Percentiles rank a stretch among this genome's conserved stretches.
phyloP scores from a whole-genome alignment of 208 protist species.

The Strigomonas oncopelti region DNA sequence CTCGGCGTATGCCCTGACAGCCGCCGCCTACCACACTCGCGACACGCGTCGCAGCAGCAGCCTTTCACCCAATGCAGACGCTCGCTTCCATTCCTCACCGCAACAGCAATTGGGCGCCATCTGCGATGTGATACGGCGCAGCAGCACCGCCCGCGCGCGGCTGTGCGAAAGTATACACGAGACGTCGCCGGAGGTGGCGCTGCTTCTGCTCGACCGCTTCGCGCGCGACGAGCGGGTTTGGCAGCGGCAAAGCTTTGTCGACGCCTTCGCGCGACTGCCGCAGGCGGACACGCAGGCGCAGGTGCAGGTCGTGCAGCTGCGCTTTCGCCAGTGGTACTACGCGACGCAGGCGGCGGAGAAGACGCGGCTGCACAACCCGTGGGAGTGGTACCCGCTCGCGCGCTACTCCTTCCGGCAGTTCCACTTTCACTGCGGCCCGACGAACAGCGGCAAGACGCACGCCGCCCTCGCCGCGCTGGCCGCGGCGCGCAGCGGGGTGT shows the following conservation, averaged over 20 bases:
- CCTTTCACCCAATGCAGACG: too few relatives aligned
- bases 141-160: slow-evolving; percentile 36
- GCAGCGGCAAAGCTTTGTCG: slow-evolving; percentile 24
- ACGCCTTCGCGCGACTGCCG: slow-evolving; percentile 14
- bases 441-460: slow-evolving; percentile 95
- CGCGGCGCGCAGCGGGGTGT: slow-evolving; percentile 75
- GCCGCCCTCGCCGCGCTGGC: slow-evolving; percentile 64
- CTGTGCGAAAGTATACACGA: slow-evolving; percentile 63
- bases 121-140: slow-evolving; percentile 54
- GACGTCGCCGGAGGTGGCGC: slow-evolving; percentile 53
- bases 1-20: too few relatives aligned
- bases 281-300: slow-evolving; percentile 11
- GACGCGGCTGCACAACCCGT: slow-evolving; percentile 66
- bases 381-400: slow-evolving; percentile 83
- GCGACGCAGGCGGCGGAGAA: slow-evolving; percentile 44
- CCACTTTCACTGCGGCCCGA: slow-evolving; percentile 90
- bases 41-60: too few relatives aligned
- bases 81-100: too few relatives aligned
- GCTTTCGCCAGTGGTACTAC: slow-evolving; percentile 65
- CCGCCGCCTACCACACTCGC: too few relatives aligned
- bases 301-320: slow-evolving; percentile 29
- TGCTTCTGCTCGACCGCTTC: slow-evolving; percentile 54
- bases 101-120: slow-evolving; percentile 10
- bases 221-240: slow-evolving; percentile 29
- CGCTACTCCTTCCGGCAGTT: slow-evolving; percentile 70